phyloP scores from a whole-genome alignment of 2,329 filamentous ascomycete species.

The Calonectria crousiana region DNA sequence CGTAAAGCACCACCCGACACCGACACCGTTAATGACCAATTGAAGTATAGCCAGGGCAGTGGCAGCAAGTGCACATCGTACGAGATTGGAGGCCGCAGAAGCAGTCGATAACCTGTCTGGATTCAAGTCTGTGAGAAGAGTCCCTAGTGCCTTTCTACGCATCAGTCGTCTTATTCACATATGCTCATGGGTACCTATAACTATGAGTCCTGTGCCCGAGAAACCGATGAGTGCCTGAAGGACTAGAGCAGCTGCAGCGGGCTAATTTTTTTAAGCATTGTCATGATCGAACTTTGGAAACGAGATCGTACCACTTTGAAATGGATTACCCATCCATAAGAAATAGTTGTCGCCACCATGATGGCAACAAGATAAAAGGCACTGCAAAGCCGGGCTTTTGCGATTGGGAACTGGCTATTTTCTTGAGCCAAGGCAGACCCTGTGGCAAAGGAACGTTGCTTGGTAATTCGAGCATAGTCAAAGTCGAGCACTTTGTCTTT shows the following conservation, averaged over 20 bases:
- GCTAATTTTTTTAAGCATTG: not conserved
- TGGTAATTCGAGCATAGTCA: not conserved
- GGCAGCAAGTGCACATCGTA: not conserved
- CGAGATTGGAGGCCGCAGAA: not conserved
- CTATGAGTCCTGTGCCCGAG: not conserved
- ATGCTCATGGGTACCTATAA: not conserved
- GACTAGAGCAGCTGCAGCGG: not conserved
- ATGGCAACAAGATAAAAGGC: not conserved
- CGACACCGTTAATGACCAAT: not conserved
- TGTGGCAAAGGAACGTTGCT: not conserved
- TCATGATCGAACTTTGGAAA: no score
- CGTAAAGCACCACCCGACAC: not conserved
- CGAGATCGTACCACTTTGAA: not conserved
- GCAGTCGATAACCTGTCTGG: not conserved
- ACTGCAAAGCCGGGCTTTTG: not conserved
- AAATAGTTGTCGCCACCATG: not conserved
- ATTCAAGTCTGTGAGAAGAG: slow-evolving; percentile 3
- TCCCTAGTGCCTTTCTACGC: not conserved
- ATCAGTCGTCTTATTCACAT: not conserved
- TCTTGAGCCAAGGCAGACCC: not conserved
- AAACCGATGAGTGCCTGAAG: not conserved
- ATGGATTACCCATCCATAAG: not conserved
- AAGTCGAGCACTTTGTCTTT: not conserved
- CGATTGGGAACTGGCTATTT: not conserved
- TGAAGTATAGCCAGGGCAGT: not conserved